Conservation (phyloP, 2,329 filamentous ascomycete species). For the Colletotrichum siamense region DNA sequence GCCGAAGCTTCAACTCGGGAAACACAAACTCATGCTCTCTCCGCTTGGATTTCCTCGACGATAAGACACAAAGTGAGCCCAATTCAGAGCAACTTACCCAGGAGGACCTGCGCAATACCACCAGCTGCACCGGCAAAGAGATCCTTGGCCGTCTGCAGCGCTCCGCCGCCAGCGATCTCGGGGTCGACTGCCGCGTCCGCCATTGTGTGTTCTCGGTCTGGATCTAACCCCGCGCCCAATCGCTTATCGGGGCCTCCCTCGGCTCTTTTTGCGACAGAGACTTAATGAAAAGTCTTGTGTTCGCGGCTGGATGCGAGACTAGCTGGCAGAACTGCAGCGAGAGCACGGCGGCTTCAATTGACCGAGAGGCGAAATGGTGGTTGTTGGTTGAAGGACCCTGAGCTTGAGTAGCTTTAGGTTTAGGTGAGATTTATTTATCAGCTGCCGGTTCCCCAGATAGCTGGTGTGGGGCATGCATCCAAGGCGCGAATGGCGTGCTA, state of each 20-base stretch:
- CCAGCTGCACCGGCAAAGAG: constrained; percentile 89
- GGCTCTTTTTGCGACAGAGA: neutral
- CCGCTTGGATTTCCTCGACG: neutral
- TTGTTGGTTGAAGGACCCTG: neutral
- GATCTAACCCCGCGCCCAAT: constrained; percentile 4
- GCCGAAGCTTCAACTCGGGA: neutral
- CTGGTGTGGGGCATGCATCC: neutral
- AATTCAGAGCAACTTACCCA: constrained; percentile 65
- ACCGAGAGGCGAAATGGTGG: neutral
- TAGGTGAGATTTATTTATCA: neutral
- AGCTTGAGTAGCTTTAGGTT: neutral
- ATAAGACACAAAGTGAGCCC: neutral
- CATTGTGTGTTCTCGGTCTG: neutral
- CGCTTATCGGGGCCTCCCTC: neutral
- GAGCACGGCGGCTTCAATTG: neutral
- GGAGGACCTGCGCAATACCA: constrained; percentile 90
- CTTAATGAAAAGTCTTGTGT: neutral
- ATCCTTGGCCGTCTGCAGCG: constrained; percentile 79
- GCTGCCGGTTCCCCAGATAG: neutral
- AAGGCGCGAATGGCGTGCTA: neutral
- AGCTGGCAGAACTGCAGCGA: neutral
- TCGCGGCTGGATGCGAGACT: neutral
- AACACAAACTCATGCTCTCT: neutral
- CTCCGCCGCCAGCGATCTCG: constrained; percentile 31
- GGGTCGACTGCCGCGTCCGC: constrained; percentile 17